These are phyloP conservation scores for Arachnomyces sp. DNA, from an alignment of 2,329 filamentous ascomycete species.

Conservation along the genomic window DNA sequence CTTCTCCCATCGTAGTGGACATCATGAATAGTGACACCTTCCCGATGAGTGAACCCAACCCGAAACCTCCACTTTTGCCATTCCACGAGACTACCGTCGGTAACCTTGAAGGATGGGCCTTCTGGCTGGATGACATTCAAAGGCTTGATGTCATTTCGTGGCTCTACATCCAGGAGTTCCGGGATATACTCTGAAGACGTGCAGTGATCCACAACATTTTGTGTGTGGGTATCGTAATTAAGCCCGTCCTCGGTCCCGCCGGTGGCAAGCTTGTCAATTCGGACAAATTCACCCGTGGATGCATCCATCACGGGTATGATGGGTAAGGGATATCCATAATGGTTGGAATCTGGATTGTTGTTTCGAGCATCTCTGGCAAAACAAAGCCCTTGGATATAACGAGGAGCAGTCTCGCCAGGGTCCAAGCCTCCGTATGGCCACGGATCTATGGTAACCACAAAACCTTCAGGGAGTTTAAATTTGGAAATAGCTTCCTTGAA, in stretches of 20 bases:
- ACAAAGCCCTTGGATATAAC: slow-evolving; percentile 48
- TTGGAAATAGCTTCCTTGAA: slow-evolving; percentile 46
- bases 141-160: slow-evolving; percentile 52
- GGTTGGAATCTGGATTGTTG: slow-evolving; percentile 50
- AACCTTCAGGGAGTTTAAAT: slow-evolving; percentile 47
- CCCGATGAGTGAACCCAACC: slow-evolving; percentile 59
- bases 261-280: slow-evolving; percentile 50
- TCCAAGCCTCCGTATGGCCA: slow-evolving; percentile 51
- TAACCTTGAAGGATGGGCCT: slow-evolving; percentile 55
- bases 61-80: slow-evolving; percentile 63
- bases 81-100: slow-evolving; percentile 39
- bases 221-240: slow-evolving; percentile 30
- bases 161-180: slow-evolving; percentile 40
- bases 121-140: slow-evolving; percentile 62
- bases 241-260: slow-evolving; percentile 44
- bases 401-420: slow-evolving; percentile 36
- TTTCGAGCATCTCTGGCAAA: slow-evolving; percentile 42
- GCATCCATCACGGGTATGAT: slow-evolving; percentile 53
- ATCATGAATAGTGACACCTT: slow-evolving; percentile 60
- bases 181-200: slow-evolving; percentile 44
- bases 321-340: slow-evolving; percentile 55
- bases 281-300: slow-evolving; percentile 45
- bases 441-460: slow-evolving; percentile 48
- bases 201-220: slow-evolving; percentile 46
- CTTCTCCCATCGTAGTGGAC: slow-evolving; percentile 55